These are phyloP conservation scores for Mycena polygramma DNA, from an alignment of 768 basidiomycete genomes.

Conservation along the genomic window DNA sequence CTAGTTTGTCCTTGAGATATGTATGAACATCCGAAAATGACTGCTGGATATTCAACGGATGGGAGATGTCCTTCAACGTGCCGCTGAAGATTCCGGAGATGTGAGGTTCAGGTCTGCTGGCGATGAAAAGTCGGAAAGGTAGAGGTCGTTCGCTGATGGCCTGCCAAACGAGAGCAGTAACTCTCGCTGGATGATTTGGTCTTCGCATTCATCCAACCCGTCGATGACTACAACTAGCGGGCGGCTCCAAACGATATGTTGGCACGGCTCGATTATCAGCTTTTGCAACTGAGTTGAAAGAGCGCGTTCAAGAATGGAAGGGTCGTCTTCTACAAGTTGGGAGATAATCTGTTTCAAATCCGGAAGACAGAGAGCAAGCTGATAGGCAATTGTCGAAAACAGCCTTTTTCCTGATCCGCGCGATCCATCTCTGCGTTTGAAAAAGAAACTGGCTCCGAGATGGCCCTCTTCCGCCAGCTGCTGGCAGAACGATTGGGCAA, in stretches of 20 bases:
- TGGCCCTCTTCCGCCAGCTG: neutral
- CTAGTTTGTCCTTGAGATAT: constrained; percentile 9
- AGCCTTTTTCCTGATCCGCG: neutral
- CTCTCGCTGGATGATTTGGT: neutral
- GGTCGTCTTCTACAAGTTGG: neutral
- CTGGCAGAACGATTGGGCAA: neutral
- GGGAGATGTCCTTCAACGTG: too few species aligned
- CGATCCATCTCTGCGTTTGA: neutral
- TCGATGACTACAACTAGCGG: neutral
- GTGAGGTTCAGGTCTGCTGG: constrained; percentile 16
- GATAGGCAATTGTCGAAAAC: neutral
- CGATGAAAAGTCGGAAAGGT: constrained; percentile 9
- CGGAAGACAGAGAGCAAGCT: neutral
- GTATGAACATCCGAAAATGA: constrained; percentile 9
- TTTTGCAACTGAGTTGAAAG: neutral
- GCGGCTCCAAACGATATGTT: neutral
- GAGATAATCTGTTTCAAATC: neutral
- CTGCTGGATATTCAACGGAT: neutral
- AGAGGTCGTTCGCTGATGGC: neutral
- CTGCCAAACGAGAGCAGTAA: neutral
- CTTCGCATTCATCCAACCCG: neutral
- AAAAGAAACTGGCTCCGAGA: constrained; percentile 1
- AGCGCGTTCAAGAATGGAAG: neutral
- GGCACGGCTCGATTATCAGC: constrained; percentile 3
- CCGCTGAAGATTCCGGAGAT: neutral